These are phyloP conservation scores for Penicillium sp. DNA, from an alignment of 2,329 filamentous ascomycete species.

Conservation along the genomic window DNA sequence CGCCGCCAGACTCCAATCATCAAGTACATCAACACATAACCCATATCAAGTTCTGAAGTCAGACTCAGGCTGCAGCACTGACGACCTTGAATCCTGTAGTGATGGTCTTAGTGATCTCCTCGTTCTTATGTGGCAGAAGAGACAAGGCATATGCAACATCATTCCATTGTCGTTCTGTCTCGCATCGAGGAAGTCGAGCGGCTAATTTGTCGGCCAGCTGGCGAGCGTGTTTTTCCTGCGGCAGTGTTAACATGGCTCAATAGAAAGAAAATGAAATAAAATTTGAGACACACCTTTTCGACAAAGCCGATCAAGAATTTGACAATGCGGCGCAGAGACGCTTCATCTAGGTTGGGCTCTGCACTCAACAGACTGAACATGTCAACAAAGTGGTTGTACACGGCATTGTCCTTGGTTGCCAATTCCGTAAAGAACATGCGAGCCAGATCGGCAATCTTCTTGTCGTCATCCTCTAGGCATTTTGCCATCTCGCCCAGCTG, in stretches of 20 bases:
- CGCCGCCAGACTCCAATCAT: constrained; percentile 13
- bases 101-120: constrained; percentile 47
- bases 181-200: constrained; percentile 77
- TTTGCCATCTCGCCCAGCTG: constrained; percentile 99
- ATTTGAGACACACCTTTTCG: constrained; percentile 75
- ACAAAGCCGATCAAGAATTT: constrained; percentile 94
- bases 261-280: not conserved
- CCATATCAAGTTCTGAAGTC: constrained; percentile 5
- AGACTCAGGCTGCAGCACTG: constrained; percentile 61
- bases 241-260: constrained; percentile 5
- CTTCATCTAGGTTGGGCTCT: constrained; percentile 76
- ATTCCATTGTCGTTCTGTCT: constrained; percentile 94
- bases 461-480: constrained; percentile 94
- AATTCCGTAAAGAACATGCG: constrained; percentile 99
- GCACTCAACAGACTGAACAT: constrained; percentile 94
- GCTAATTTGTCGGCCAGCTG: constrained; percentile 92
- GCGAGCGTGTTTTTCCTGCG: constrained; percentile 91
- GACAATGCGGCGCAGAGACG: constrained; percentile 80
- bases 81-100: constrained; percentile 59
- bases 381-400: constrained; percentile 99
- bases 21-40: constrained; percentile 16
- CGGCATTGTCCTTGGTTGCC: constrained; percentile 95
- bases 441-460: constrained; percentile 86
- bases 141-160: constrained; percentile 92
- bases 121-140: constrained; percentile 71